Base-by-base conservation (phyloP, 345 rosid species). In the Lepidium africanum region DNA sequence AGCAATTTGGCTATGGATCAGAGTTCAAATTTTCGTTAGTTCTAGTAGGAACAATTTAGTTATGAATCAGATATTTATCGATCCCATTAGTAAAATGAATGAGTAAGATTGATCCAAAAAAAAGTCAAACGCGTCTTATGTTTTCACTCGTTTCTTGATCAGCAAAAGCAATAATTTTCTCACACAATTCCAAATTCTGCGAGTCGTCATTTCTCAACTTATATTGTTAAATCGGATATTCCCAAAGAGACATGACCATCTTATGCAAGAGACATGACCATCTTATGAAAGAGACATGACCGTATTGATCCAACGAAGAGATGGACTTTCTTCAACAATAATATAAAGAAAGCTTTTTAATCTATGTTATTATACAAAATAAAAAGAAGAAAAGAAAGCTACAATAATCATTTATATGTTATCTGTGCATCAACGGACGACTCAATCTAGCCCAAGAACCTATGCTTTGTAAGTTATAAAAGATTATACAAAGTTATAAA, bases 391-490 rank as follows among this genome's bases (percentile, higher is more conserved):
- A 52, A 69, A 51, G 4, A 70, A 52, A 69, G 51, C 37, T 51
- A 70, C 53, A 39, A 9, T 6, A 14, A 23, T 13, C 3, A 5
- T 2, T 27, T 35, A 57, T 38, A 61, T 52, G 5, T 48, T 10
- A 70, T 51, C 17, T 61, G 61, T 61, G 68, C 68, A 41, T 32
- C 7, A 63, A 42, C 17, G 40, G 47, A 39, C 2, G 55, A 54
- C 57, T 63, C 51, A 5, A 27, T 19, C 23, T 51, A 12, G 5
- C 35, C 17, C 40, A 27, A 36, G 41, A 55, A 51, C 67, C 77
- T 74, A 67, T 52, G 63, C 35, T 67, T 67, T 59, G 60, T 50
- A 57, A 17, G 63, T 62, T 57, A 17, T 21, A 42, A 64, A 40
- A 59, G 21, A 52, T 36, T 50, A 38, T 56, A 73, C 67, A 65